Conservation (phyloP, 495 filamentous ascomycete genomes). For the Talaromyces ruber region DNA sequence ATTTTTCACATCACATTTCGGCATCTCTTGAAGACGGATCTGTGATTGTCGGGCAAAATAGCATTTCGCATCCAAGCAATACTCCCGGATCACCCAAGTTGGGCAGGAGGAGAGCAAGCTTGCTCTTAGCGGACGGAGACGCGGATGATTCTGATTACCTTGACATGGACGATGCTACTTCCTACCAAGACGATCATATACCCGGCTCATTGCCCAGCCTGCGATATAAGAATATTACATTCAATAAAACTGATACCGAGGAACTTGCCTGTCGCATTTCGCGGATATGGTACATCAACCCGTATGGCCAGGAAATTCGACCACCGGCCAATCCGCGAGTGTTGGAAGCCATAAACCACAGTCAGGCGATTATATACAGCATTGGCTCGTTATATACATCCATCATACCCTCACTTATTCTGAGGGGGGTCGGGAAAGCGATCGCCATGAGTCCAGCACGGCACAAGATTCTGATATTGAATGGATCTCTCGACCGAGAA, state of each 20-base stretch:
- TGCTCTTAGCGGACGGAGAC: constrained; percentile 35
- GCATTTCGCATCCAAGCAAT: constrained; percentile 76
- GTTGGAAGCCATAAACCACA: constrained; percentile 49
- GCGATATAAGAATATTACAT: constrained; percentile 67
- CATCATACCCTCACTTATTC: constrained; percentile 57
- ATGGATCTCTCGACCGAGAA: constrained; percentile 75
- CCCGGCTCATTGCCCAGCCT: constrained; percentile 77
- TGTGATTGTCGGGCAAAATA: constrained; percentile 84
- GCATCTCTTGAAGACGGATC: constrained; percentile 70
- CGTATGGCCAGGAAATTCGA: constrained; percentile 85
- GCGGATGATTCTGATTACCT: constrained; percentile 59
- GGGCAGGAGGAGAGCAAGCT: constrained; percentile 19
- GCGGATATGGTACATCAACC: constrained; percentile 94
- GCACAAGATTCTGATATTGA: constrained; percentile 80
- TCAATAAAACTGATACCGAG: constrained; percentile 63
- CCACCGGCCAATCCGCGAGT: constrained; percentile 74
- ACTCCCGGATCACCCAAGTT: constrained; percentile 18
- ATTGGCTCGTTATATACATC: constrained; percentile 84
- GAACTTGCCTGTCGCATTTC: constrained; percentile 70
- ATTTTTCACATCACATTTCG: constrained; percentile 89
- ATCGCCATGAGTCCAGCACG: constrained; percentile 34
- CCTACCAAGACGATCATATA: constrained; percentile 74
- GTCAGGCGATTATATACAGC: constrained; percentile 72
- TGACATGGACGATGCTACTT: constrained; percentile 28
- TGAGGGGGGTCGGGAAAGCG: constrained; percentile 35